Evolutionary conservation across 768 basidiomycete species (phyloP).

Genomic region (Boletus rubropictus): DNA sequence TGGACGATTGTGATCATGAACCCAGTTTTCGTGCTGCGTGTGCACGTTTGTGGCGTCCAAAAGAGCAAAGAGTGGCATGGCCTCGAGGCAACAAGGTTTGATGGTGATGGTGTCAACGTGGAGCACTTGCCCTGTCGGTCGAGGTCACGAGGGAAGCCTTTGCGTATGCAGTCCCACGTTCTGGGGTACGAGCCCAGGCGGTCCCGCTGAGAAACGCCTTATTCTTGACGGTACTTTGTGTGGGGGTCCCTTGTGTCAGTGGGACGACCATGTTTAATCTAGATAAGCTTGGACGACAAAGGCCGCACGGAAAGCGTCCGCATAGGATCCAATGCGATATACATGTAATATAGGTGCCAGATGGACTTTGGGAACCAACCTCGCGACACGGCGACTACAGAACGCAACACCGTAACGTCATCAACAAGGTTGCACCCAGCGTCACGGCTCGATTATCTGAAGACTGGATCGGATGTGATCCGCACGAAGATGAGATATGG

Average conservation of each 20-base stretch:
- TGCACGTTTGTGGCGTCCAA: conserved; percentile 13
- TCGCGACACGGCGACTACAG: conserved; percentile 7
- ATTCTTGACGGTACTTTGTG: not conserved
- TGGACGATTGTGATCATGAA: not conserved
- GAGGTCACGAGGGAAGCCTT: conserved; percentile 14
- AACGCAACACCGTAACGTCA: conserved; percentile 8
- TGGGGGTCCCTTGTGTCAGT: not conserved
- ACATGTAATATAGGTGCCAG: conserved; percentile 7
- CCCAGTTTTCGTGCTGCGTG: conserved; percentile 8
- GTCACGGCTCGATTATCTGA: no score
- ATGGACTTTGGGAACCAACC: conserved; percentile 1
- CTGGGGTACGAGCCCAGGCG: conserved; percentile 21
- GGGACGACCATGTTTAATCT: not conserved
- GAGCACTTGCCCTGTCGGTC: conserved; percentile 2
- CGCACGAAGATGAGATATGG: conserved; percentile 14
- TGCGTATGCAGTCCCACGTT: conserved; percentile 23
- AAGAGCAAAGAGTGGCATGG: conserved; percentile 8
- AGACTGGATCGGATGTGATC: conserved; percentile 16
- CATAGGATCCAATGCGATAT: conserved; percentile 19
- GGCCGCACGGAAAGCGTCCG: conserved; percentile 19
- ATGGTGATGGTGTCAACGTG: conserved; percentile 11
- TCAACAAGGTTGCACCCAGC: conserved; percentile 17
- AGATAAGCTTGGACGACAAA: conserved; percentile 1
- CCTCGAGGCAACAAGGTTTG: conserved; percentile 30
- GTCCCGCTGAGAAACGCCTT: conserved; percentile 11